A percentile compares a stretch with the other conserved stretches of the same genome.
phyloP scores from a whole-genome alignment of 345 rosid species.

The Rhodamnia argentea region DNA sequence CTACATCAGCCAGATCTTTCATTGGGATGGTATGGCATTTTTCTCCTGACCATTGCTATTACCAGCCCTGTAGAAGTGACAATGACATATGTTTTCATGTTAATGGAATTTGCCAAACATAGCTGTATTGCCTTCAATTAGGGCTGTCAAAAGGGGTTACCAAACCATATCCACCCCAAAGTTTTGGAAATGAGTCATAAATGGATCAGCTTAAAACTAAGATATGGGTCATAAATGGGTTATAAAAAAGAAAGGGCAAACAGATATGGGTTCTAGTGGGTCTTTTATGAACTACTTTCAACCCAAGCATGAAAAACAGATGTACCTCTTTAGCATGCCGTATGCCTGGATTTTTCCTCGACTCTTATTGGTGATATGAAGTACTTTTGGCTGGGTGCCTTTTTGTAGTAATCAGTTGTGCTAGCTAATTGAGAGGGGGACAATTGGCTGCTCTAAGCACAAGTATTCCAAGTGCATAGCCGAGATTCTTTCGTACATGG shows the following conservation, averaged over 20 bases:
- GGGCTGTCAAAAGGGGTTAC: too few relatives aligned
- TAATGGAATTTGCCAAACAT: slow-evolving; percentile 43
- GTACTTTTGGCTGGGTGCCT: background rate
- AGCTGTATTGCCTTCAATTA: slow-evolving; percentile 17
- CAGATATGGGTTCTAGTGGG: too few relatives aligned
- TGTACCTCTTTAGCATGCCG: background rate
- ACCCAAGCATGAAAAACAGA: too few relatives aligned
- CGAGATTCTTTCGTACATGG: background rate
- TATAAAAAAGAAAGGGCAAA: too few relatives aligned
- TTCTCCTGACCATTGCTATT: background rate
- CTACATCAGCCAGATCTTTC: slow-evolving; percentile 16
- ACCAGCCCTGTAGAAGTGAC: background rate
- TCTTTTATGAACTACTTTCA: too few relatives aligned
- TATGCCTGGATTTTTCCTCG: background rate
- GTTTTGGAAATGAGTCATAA: too few relatives aligned
- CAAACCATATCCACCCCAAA: too few relatives aligned
- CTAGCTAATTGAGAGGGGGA: background rate
- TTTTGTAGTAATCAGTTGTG: background rate
- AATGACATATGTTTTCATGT: background rate
- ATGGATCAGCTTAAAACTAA: too few relatives aligned
- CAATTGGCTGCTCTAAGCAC: background rate
- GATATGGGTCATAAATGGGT: too few relatives aligned
- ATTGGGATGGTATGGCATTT: background rate
- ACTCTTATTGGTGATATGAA: background rate
- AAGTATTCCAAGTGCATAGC: background rate